Percentiles rank a stretch among this genome's conserved stretches.
These are phyloP conservation scores for Scenedesmus sp. DNA, from an alignment of 163 green algal genomes.

Conservation along the genomic window DNA sequence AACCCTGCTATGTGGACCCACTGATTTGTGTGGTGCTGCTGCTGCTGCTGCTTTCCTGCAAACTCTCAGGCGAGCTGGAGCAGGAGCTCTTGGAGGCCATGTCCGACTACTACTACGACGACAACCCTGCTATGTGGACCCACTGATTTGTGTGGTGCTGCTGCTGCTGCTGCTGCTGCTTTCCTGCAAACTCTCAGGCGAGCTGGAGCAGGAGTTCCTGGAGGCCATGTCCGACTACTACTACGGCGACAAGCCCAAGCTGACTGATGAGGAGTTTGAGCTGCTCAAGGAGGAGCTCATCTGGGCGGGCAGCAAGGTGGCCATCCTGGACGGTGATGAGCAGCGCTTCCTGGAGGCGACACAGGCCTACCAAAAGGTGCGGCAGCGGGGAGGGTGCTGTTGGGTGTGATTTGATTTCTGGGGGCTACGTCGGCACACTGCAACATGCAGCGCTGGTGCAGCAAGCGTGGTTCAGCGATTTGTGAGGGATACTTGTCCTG, in stretches of 20 bases:
- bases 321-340: constrained; percentile 83
- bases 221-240: constrained; percentile 86
- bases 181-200: constrained; percentile 72
- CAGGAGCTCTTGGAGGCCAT: constrained; percentile 91
- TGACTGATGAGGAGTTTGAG: constrained; percentile 93
- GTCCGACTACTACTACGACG: constrained; percentile 82
- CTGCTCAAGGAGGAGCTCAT: constrained; percentile 96
- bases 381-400: too few relatives aligned
- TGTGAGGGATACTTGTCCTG: constrained; percentile 62
- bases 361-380: constrained; percentile 65
- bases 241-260: constrained; percentile 84
- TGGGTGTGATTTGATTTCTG: background rate
- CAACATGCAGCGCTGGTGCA: too few relatives aligned
- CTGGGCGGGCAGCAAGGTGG: constrained; percentile 90
- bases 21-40: too few relatives aligned
- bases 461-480: too few relatives aligned
- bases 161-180: background rate
- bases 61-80: constrained; percentile 88
- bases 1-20: constrained; percentile 56
- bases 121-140: constrained; percentile 62
- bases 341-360: constrained; percentile 91
- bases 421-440: background rate
- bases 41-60: background rate
- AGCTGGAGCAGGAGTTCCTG: constrained; percentile 97
- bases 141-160: too few relatives aligned